Percentiles rank a stretch among this genome's conserved stretches.
Conservation (phyloP, 495 filamentous ascomycete genomes). For the Talaromyces ruber region DNA sequence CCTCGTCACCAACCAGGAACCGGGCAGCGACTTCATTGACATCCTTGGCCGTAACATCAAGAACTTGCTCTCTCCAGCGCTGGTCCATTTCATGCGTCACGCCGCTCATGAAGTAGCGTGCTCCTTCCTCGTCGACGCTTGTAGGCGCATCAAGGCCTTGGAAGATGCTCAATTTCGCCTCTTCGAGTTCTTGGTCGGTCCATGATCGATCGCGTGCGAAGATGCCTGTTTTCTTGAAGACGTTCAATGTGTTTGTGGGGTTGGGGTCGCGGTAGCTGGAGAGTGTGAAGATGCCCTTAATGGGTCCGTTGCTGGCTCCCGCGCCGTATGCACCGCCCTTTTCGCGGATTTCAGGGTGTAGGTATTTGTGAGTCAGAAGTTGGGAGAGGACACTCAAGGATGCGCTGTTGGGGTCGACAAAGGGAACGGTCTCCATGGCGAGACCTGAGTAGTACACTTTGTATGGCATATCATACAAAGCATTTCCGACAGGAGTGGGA, state of each 20-base stretch:
- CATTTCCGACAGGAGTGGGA: conserved; percentile 43
- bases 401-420: conserved; percentile 64
- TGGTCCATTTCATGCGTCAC: conserved; percentile 88
- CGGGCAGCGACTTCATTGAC: conserved; percentile 73
- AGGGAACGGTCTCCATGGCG: conserved; percentile 76
- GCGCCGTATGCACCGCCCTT: conserved; percentile 97
- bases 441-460: conserved; percentile 90
- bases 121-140: conserved; percentile 80
- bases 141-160: conserved; percentile 90
- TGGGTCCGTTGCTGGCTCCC: conserved; percentile 68
- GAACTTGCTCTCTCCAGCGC: conserved; percentile 69
- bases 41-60: conserved; percentile 78
- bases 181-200: conserved; percentile 82
- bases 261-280: conserved; percentile 98
- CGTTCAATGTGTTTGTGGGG: conserved; percentile 74
- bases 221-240: conserved; percentile 74
- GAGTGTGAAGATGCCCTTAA: conserved; percentile 84
- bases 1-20: conserved; percentile 58
- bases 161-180: conserved; percentile 92
- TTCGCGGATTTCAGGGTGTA: conserved; percentile 96
- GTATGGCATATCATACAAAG: conserved; percentile 91
- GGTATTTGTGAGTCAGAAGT: conserved; percentile 91
- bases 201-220: conserved; percentile 81
- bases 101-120: conserved; percentile 74
- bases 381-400: conserved; percentile 82